Conservation (phyloP, 106 monocot species). For the Dioscorea dumetorum region DNA sequence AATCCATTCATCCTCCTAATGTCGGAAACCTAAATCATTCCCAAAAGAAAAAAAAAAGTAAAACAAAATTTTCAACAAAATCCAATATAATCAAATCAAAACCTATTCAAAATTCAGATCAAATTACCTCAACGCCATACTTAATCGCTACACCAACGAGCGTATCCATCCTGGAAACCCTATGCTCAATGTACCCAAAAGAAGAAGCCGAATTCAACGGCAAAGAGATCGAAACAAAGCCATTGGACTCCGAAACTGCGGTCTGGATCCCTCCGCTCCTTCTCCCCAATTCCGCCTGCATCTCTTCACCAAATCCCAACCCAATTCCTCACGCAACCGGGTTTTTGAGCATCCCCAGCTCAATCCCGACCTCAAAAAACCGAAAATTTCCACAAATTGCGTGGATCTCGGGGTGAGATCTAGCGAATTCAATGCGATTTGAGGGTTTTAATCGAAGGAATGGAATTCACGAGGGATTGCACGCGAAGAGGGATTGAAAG, state of each 20-base stretch:
- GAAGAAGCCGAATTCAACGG: slow-evolving; percentile 14
- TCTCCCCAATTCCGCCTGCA: slow-evolving; percentile 16
- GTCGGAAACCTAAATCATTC: slow-evolving; percentile 60
- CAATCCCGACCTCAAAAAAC: not conserved
- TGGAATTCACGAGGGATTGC: not conserved
- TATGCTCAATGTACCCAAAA: slow-evolving; percentile 45
- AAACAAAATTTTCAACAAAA: not conserved
- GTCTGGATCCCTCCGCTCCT: slow-evolving; percentile 7
- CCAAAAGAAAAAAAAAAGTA: not conserved
- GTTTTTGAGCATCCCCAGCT: not conserved
- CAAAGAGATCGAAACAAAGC: slow-evolving; percentile 12
- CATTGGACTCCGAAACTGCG: slow-evolving; percentile 12
- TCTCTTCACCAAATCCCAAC: not conserved
- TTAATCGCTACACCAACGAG: slow-evolving; percentile 77
- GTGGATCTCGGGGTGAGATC: slow-evolving; percentile 9
- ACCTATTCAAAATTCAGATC: not conserved
- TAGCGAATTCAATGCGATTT: not conserved
- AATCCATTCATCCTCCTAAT: slow-evolving; percentile 81
- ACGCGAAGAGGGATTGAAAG: not conserved
- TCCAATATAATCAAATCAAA: not conserved
- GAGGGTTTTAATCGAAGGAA: not conserved
- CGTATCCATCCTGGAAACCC: slow-evolving; percentile 74
- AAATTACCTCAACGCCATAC: slow-evolving; percentile 75
- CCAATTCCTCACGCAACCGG: no score
- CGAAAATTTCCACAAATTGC: not conserved